phyloP scores from a whole-genome alignment of 1,139 yeast genomes.

The Sugiyamaella sp. region DNA sequence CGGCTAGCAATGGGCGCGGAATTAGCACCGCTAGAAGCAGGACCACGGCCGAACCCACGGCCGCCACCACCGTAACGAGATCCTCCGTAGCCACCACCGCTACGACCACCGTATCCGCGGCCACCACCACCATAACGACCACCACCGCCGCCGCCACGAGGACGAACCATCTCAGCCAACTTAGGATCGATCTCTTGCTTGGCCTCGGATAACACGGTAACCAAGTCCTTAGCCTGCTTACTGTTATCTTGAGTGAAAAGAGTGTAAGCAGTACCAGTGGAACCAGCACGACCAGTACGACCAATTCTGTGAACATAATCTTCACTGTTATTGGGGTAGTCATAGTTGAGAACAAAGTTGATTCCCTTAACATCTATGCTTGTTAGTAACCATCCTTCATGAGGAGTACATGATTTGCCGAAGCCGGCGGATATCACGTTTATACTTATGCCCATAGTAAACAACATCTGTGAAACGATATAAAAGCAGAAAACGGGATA shows the following conservation, averaged over 20 bases:
- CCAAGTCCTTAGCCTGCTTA: constrained; percentile 86
- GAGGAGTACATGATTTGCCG: background rate
- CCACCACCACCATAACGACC: constrained; percentile 50
- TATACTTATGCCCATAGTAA: constrained; percentile 13
- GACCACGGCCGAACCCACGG: constrained; percentile 27
- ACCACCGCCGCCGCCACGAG: constrained; percentile 50
- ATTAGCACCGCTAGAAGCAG: constrained; percentile 34
- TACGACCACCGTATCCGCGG: constrained; percentile 51
- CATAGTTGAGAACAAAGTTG: constrained; percentile 88
- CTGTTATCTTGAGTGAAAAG: constrained; percentile 88
- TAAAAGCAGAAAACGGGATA: constrained; percentile 19
- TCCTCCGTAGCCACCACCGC: constrained; percentile 34
- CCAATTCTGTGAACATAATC: constrained; percentile 96
- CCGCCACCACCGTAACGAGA: constrained; percentile 29
- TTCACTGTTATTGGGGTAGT: constrained; percentile 97
- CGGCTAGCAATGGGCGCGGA: constrained; percentile 36
- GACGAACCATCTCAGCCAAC: constrained; percentile 53
- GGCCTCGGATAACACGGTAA: constrained; percentile 93
- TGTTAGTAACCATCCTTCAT: constrained; percentile 25
- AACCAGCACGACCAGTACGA: constrained; percentile 99
- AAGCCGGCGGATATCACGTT: background rate
- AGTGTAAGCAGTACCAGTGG: constrained; percentile 92
- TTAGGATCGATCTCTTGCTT: constrained; percentile 75
- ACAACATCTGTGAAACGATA: constrained; percentile 18
- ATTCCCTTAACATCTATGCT: constrained; percentile 92